Evolutionary conservation across 768 basidiomycete genomes (phyloP).

Genomic region (Mycena crocata): DNA sequence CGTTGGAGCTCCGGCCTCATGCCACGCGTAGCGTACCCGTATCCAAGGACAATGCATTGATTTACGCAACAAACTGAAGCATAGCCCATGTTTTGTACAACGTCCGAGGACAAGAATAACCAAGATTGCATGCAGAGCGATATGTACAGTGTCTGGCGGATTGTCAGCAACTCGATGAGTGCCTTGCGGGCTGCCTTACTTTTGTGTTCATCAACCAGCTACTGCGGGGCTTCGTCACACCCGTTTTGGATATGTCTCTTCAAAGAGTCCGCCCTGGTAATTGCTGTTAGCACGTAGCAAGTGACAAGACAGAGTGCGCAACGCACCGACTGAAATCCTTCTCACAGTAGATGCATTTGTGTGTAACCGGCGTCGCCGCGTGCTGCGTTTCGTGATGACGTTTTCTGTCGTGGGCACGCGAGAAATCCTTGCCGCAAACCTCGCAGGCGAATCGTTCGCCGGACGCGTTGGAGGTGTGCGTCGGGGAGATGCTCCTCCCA

Average conservation of each 20-base stretch:
- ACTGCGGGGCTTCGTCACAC: slow-evolving; percentile 69
- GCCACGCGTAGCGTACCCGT: neutral
- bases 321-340: slow-evolving; percentile 81
- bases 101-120: slow-evolving; percentile 22
- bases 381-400: slow-evolving; percentile 86
- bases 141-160: slow-evolving; percentile 13
- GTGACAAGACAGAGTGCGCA: slow-evolving; percentile 14
- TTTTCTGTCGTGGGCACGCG: slow-evolving; percentile 84
- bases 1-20: neutral
- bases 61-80: neutral
- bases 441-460: slow-evolving; percentile 80
- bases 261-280: slow-evolving; percentile 69
- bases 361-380: slow-evolving; percentile 68
- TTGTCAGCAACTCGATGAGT: slow-evolving; percentile 15
- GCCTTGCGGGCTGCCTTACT: neutral
- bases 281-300: slow-evolving; percentile 24
- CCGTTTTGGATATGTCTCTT: slow-evolving; percentile 88
- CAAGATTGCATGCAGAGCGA: slow-evolving; percentile 25
- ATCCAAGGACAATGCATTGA: slow-evolving; percentile 3
- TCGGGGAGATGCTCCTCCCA: slow-evolving; percentile 29
- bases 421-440: slow-evolving; percentile 83
- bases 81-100: slow-evolving; percentile 8
- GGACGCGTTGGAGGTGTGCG: slow-evolving; percentile 52
- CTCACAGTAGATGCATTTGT: slow-evolving; percentile 78
- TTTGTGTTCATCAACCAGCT: neutral